phyloP scores from a whole-genome alignment of 106 monocot species.

The Triglochin maritima region DNA sequence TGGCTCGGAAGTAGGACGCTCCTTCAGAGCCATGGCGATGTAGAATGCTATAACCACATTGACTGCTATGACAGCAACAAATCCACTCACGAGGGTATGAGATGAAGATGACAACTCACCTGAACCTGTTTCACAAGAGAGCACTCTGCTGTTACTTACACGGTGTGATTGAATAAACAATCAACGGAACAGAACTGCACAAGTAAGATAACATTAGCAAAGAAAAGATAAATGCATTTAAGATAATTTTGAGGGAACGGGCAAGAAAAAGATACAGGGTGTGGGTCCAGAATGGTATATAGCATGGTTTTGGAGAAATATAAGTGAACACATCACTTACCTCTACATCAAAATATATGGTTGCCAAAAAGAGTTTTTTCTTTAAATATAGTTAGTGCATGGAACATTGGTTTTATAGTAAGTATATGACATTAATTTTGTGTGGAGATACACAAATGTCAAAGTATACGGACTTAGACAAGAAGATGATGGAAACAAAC shows the following conservation, averaged over 20 bases:
- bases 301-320: too few relatives aligned
- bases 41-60: conserved; percentile 58
- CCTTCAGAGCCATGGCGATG: conserved; percentile 66
- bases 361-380: too few relatives aligned
- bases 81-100: conserved; percentile 54
- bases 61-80: conserved; percentile 59
- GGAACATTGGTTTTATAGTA: too few relatives aligned
- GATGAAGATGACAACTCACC: conserved; percentile 44
- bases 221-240: not conserved
- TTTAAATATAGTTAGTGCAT: too few relatives aligned
- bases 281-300: not conserved
- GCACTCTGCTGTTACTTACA: not conserved
- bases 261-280: not conserved
- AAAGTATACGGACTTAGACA: too few relatives aligned
- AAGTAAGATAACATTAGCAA: not conserved
- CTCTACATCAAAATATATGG: too few relatives aligned
- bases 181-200: not conserved
- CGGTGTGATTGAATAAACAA: not conserved
- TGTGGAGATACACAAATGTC: too few relatives aligned
- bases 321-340: too few relatives aligned
- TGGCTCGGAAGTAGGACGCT: conserved; percentile 19
- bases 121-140: conserved; percentile 29
- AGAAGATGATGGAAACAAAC: too few relatives aligned
- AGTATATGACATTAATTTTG: too few relatives aligned
- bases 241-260: not conserved